Evolutionary conservation across 2,329 filamentous ascomycete species (phyloP).

Genomic region (Acrocalymma vagum): DNA sequence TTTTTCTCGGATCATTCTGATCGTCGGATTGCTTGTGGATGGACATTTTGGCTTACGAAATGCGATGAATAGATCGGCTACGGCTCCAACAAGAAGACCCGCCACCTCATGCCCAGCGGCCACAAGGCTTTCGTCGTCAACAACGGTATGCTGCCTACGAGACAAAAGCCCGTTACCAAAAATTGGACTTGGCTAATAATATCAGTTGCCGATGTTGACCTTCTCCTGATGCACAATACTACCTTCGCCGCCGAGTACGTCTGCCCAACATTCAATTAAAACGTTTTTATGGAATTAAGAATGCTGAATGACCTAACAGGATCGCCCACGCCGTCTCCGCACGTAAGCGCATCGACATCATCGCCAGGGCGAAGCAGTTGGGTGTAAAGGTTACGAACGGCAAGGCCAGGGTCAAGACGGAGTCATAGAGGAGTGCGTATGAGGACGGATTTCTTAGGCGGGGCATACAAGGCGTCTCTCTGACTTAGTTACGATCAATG

Average conservation of each 20-base stretch:
- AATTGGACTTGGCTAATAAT: conserved; percentile 25
- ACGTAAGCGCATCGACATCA: conserved; percentile 98
- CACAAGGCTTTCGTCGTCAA: conserved; percentile 99
- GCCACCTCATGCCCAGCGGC: conserved; percentile 97
- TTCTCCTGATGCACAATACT: conserved; percentile 99
- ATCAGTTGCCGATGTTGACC: conserved; percentile 82
- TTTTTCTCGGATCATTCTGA: background rate
- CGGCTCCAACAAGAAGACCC: conserved; percentile 99
- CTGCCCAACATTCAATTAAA: background rate
- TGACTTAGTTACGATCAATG: conserved; percentile 48
- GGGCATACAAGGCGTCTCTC: conserved; percentile 50
- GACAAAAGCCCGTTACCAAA: background rate
- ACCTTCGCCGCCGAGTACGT: conserved; percentile 98
- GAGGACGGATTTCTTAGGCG: conserved; percentile 35
- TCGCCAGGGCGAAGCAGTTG: conserved; percentile 95
- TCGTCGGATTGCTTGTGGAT: conserved; percentile 4
- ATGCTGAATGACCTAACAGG: conserved; percentile 59
- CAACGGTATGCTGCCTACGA: conserved; percentile 65
- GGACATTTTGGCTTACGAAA: conserved; percentile 36
- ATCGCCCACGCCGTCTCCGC: conserved; percentile 98
- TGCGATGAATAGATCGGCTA: conserved; percentile 81
- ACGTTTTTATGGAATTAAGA: background rate
- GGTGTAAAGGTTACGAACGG: conserved; percentile 99
- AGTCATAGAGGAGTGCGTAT: conserved; percentile 64
- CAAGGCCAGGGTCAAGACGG: conserved; percentile 98